Evolutionary conservation across 352 stramenopile species (phyloP).

Genomic region (Plasmopara muralis): DNA sequence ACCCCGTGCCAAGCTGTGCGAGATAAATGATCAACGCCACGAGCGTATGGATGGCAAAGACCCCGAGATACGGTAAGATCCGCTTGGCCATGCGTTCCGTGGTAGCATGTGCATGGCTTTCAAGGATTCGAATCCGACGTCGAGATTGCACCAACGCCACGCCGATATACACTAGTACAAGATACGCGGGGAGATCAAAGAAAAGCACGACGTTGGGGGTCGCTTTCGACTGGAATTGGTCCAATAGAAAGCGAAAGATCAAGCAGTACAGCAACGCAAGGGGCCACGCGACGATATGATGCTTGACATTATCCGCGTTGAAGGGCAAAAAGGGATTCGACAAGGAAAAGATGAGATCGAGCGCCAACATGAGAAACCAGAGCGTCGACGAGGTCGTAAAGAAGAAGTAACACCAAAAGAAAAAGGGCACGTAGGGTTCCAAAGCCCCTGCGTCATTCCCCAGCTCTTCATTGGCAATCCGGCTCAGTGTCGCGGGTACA

Average conservation of each 20-base stretch:
- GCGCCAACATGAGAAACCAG: conserved; percentile 81
- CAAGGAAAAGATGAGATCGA: conserved; percentile 83
- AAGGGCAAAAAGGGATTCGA: conserved; percentile 85
- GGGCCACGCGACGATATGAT: conserved; percentile 79
- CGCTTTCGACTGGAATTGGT: conserved; percentile 12
- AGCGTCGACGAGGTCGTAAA: conserved; percentile 71
- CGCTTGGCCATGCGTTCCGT: conserved; percentile 79
- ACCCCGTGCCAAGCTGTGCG: conserved; percentile 26
- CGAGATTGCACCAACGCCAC: conserved; percentile 53
- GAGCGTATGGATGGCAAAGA: conserved; percentile 51
- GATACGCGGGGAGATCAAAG: conserved; percentile 59
- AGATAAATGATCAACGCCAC: conserved; percentile 52
- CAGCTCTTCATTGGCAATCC: conserved; percentile 57
- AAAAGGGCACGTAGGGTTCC: conserved; percentile 54
- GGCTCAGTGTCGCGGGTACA: conserved; percentile 42
- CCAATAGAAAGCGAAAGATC: conserved; percentile 59
- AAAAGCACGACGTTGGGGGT: conserved; percentile 56
- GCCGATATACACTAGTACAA: conserved; percentile 63
- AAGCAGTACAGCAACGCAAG: conserved; percentile 57
- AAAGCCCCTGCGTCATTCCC: conserved; percentile 19
- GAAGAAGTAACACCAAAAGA: conserved; percentile 84
- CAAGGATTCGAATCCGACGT: conserved; percentile 61
- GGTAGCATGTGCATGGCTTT: conserved; percentile 68
- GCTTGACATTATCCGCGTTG: conserved; percentile 79
- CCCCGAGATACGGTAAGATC: conserved; percentile 67